Conservation (phyloP, 495 filamentous ascomycete species). For the Penicillium riverlandense region DNA sequence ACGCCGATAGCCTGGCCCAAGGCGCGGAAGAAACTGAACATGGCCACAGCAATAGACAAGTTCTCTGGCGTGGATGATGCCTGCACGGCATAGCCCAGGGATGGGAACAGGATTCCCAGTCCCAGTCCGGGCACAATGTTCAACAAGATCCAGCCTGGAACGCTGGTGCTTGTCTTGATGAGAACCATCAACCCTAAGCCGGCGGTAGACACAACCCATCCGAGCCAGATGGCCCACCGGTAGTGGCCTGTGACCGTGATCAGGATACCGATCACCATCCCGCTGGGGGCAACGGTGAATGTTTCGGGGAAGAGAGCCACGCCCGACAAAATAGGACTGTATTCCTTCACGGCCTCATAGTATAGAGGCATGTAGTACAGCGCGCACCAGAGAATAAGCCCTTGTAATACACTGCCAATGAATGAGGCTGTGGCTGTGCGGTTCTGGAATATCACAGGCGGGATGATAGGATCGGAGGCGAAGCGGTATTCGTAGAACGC, state of each 20-base stretch:
- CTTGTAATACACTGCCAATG: slow-evolving; percentile 38
- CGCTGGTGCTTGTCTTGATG: slow-evolving; percentile 35
- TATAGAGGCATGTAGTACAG: slow-evolving; percentile 44
- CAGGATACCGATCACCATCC: slow-evolving; percentile 39
- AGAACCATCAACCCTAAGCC: slow-evolving; percentile 40
- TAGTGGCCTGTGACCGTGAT: slow-evolving; percentile 41
- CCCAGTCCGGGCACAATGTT: slow-evolving; percentile 42
- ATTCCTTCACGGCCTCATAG: slow-evolving; percentile 47
- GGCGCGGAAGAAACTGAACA: slow-evolving; percentile 50
- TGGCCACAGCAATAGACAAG: slow-evolving; percentile 42
- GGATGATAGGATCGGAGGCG: slow-evolving; percentile 43
- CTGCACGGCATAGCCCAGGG: slow-evolving; percentile 41
- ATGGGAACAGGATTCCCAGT: slow-evolving; percentile 42
- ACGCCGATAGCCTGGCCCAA: slow-evolving; percentile 49
- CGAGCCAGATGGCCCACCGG: slow-evolving; percentile 44
- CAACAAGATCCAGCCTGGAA: slow-evolving; percentile 38
- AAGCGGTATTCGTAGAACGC: slow-evolving; percentile 40
- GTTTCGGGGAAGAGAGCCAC: slow-evolving; percentile 43
- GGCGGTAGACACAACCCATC: slow-evolving; percentile 43
- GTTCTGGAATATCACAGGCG: slow-evolving; percentile 39
- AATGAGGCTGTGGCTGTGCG: slow-evolving; percentile 39
- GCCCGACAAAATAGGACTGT: slow-evolving; percentile 37
- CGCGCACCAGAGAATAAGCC: slow-evolving; percentile 40
- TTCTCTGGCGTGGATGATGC: slow-evolving; percentile 36
- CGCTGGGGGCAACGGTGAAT: slow-evolving; percentile 44